These are phyloP conservation scores for Phytophthora pluvialis DNA, from an alignment of 352 stramenopile species.

Conservation along the genomic window DNA sequence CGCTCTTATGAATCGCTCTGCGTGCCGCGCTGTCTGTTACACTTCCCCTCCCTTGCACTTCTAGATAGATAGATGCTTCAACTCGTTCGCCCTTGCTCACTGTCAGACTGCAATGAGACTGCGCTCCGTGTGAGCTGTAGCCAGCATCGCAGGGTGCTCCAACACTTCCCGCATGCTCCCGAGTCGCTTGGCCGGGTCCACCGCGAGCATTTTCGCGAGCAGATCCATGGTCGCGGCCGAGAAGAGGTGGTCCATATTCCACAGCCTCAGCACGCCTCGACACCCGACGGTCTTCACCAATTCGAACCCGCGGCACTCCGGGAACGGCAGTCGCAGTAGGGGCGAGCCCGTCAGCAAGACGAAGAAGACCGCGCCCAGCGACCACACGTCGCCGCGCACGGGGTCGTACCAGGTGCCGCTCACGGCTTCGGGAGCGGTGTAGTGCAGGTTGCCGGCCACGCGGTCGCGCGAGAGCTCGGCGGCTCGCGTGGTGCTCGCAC, in stretches of 20 bases:
- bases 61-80: constrained; percentile 24
- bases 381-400: constrained; percentile 69
- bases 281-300: constrained; percentile 53
- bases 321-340: constrained; percentile 47
- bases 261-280: constrained; percentile 49
- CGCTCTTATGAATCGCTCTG: constrained; percentile 32
- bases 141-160: constrained; percentile 51
- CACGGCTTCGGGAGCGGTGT: constrained; percentile 70
- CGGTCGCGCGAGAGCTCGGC: constrained; percentile 39
- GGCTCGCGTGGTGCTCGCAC: constrained; percentile 43
- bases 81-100: neutral
- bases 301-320: constrained; percentile 51
- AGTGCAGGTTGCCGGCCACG: constrained; percentile 58
- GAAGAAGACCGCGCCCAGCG: constrained; percentile 73
- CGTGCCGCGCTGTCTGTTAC: constrained; percentile 15
- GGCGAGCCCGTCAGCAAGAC: constrained; percentile 74
- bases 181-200: constrained; percentile 42
- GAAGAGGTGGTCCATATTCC: constrained; percentile 49
- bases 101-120: constrained; percentile 37
- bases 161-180: constrained; percentile 42
- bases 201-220: constrained; percentile 46
- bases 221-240: constrained; percentile 51
- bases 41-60: constrained; percentile 3
- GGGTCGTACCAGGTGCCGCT: constrained; percentile 60
- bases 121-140: constrained; percentile 34